Evolutionary conservation across 1,284 basidiomycete genomes (phyloP).

Genomic region (Agroathelia rolfsii): DNA sequence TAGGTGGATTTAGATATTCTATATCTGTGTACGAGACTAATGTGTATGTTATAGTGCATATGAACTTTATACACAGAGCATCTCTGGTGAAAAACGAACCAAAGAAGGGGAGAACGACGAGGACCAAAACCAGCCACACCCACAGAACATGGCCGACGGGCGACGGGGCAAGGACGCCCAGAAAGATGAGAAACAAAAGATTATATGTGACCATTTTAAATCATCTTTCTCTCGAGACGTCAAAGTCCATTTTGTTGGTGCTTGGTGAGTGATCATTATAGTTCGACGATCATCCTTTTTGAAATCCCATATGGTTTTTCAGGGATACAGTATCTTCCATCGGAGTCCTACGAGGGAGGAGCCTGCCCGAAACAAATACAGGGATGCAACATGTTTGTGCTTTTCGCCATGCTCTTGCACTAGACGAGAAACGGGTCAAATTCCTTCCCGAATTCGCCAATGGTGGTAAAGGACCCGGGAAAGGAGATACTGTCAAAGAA

Average conservation of each 20-base stretch:
- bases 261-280: slow-evolving; percentile 20
- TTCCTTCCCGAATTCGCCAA: slow-evolving; percentile 2
- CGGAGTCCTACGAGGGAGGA: slow-evolving; percentile 17
- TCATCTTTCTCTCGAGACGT: slow-evolving; percentile 24
- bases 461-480: neutral
- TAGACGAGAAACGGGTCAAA: slow-evolving; percentile 2
- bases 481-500: slow-evolving; percentile 2
- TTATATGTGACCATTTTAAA: slow-evolving; percentile 20
- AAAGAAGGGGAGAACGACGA: too few species aligned
- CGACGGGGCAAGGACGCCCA: too few species aligned
- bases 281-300: neutral
- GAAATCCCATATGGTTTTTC: neutral
- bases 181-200: too few species aligned
- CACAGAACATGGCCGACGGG: slow-evolving; percentile 2
- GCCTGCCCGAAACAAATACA: slow-evolving; percentile 17
- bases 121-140: neutral
- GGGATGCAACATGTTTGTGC: slow-evolving; percentile 19
- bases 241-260: slow-evolving; percentile 31
- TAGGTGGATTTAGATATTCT: slow-evolving; percentile 11
- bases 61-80: slow-evolving; percentile 22
- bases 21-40: neutral
- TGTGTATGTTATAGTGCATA: slow-evolving; percentile 24
- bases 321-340: slow-evolving; percentile 36
- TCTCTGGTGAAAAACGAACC: too few species aligned
- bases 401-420: slow-evolving; percentile 31